These are phyloP conservation scores for Globisporangium nagaii DNA, from an alignment of 352 stramenopile genomes.

Conservation along the genomic window DNA sequence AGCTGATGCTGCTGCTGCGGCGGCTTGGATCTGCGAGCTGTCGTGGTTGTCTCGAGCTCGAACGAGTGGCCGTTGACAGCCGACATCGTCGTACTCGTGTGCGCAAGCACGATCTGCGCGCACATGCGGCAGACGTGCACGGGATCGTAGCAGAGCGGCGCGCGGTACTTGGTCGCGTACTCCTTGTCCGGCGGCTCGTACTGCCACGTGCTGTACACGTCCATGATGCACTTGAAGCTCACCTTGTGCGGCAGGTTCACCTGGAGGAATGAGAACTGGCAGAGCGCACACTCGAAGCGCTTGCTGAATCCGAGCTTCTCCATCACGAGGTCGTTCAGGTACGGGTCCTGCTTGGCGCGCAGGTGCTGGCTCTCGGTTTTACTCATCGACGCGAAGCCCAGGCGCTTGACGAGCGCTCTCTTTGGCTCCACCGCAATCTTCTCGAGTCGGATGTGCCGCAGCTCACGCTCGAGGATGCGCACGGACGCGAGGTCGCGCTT, in stretches of 20 bases:
- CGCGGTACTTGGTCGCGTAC: constrained; percentile 41
- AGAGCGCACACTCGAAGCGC: constrained; percentile 59
- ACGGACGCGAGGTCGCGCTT: constrained; percentile 38
- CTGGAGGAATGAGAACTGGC: constrained; percentile 42
- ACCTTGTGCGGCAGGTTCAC: constrained; percentile 64
- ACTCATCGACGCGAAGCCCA: constrained; percentile 20
- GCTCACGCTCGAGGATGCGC: constrained; percentile 42
- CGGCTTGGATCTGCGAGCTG: neutral
- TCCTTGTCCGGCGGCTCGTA: constrained; percentile 43
- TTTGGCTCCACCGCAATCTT: constrained; percentile 20
- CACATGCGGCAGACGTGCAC: constrained; percentile 73
- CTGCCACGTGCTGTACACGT: constrained; percentile 54
- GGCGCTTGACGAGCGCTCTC: constrained; percentile 11
- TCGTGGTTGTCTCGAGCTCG: neutral
- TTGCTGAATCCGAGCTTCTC: constrained; percentile 60
- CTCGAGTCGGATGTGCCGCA: constrained; percentile 44
- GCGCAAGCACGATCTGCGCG: constrained; percentile 57
- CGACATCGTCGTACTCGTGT: constrained; percentile 12
- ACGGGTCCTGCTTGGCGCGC: constrained; percentile 28
- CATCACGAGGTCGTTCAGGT: constrained; percentile 41
- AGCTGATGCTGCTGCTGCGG: constrained; percentile 4
- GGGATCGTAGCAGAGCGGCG: constrained; percentile 66
- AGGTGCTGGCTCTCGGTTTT: constrained; percentile 15
- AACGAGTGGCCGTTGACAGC: neutral
- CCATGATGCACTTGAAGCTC: constrained; percentile 77